Base-by-base conservation (phyloP, 2,329 filamentous ascomycete species). In the Cercospora berteroae region DNA sequence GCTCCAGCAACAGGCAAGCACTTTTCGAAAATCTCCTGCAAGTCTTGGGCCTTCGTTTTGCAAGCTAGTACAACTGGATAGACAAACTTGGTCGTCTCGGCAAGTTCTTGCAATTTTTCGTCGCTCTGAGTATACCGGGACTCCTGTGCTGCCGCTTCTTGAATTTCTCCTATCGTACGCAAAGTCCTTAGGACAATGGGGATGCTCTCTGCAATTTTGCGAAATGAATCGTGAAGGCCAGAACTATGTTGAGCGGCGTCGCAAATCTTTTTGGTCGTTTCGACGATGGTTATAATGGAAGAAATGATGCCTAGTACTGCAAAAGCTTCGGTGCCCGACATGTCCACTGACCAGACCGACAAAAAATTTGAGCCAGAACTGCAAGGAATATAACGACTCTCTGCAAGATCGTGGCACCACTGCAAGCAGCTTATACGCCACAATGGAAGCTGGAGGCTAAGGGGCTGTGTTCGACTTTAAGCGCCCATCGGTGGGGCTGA, bases 321-420 rank as follows among this genome's bases (percentile, higher is more conserved):
- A 58, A 58, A 58, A 18, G 55, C 55, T 58, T 58, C 55, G 27
- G 55, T 33, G 27, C 55, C 55, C 27, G 55, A 58, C 55, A 58
- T 58, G 20, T 27, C 33, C 23, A 33, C 20, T 58, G n/a, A 58
- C 33, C 20, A 27, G 55, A 27, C 27, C 20, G 55, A 58, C 36
- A 42, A 42, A 42, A 42, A 42, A 16, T 42, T 42, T 42, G 36
- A 42, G 36, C 36, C 36, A 42, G 36, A 42, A 42, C 36, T 42
- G 36, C 36, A 42, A 42, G 36, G 36, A 42, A 42, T 42, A 42
- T 42, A 42, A 42, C 36, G 36, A 42, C 36, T 42, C 36, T 42
- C 36, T 42, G 36, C 36, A 42, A 42, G 36, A 42, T 42, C 36
- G 12, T 42, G 12, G 36, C 36, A 42, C 36, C 36, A 42, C 36